Percentiles rank a stretch among this genome's conserved stretches.
phyloP scores from a whole-genome alignment of 306 rosid genomes.

The Sphenostylis stenocarpa region DNA sequence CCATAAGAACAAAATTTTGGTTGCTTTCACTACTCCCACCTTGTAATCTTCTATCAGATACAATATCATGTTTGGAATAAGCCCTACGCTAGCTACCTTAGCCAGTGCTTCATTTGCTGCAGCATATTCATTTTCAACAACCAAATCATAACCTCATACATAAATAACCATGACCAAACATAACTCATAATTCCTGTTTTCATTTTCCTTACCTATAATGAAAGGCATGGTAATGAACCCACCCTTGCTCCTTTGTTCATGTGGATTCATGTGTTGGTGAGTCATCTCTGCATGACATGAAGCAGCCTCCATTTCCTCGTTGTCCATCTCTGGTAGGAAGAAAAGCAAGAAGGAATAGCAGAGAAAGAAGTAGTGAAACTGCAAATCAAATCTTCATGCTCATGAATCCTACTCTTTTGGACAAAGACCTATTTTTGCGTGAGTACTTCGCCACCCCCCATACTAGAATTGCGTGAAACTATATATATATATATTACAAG shows the following conservation, averaged over 20 bases:
- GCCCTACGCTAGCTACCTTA: slow-evolving; percentile 59
- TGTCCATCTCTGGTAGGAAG: slow-evolving; percentile 13
- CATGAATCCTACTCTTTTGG: too few species aligned
- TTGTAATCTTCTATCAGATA: slow-evolving; percentile 53
- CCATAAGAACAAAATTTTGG: slow-evolving; percentile 52
- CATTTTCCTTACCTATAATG: slow-evolving; percentile 58
- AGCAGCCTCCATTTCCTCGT: slow-evolving; percentile 33
- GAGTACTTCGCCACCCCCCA: too few species aligned
- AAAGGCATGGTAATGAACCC: slow-evolving; percentile 71
- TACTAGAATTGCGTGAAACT: too few species aligned
- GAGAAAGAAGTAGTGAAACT: not conserved
- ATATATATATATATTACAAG: too few species aligned
- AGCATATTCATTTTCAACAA: not conserved
- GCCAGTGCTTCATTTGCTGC: slow-evolving; percentile 67
- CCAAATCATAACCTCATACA: too few species aligned
- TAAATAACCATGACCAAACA: too few species aligned
- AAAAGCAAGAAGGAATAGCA: not conserved
- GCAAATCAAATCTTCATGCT: slow-evolving; percentile 20
- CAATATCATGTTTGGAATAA: slow-evolving; percentile 61
- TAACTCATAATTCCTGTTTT: too few species aligned
- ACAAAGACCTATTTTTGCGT: too few species aligned
- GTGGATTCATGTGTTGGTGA: slow-evolving; percentile 7
- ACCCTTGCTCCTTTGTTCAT: slow-evolving; percentile 38
- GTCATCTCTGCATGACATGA: slow-evolving; percentile 19
- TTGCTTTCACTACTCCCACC: slow-evolving; percentile 44